phyloP scores from a whole-genome alignment of 2,329 filamentous ascomycete genomes.

The Penicillium sp. region DNA sequence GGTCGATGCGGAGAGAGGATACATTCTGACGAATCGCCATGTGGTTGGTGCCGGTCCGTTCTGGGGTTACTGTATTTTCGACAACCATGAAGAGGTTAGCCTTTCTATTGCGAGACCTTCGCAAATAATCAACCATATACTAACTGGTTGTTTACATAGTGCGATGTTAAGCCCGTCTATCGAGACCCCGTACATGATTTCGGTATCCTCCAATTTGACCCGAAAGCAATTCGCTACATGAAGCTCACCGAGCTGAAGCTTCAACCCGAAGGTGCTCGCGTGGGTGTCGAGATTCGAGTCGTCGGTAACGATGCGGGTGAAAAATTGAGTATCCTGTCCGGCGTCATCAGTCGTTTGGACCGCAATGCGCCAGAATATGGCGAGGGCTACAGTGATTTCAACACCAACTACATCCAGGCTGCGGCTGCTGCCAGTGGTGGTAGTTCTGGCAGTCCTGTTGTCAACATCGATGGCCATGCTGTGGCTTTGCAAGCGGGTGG shows the following conservation, averaged over 20 bases:
- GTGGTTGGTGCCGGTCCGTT: conserved; percentile 95
- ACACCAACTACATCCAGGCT: conserved; percentile 93
- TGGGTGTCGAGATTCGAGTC: conserved; percentile 92
- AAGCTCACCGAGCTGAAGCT: conserved; percentile 77
- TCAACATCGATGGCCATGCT: conserved; percentile 90
- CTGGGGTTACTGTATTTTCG: conserved; percentile 97
- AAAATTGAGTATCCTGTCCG: conserved; percentile 95
- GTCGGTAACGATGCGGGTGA: conserved; percentile 98
- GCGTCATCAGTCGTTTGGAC: conserved; percentile 93
- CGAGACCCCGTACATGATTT: conserved; percentile 98
- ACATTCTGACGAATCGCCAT: conserved; percentile 86
- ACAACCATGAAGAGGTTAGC: conserved; percentile 83
- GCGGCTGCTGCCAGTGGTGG: conserved; percentile 95
- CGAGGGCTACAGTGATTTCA: conserved; percentile 98
- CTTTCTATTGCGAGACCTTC: background rate
- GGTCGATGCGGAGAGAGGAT: conserved; percentile 89
- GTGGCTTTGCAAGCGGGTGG: conserved; percentile 94
- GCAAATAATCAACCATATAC: background rate
- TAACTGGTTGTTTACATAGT: conserved; percentile 53
- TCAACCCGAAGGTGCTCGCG: conserved; percentile 79
- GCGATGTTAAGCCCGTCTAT: conserved; percentile 94
- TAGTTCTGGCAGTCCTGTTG: conserved; percentile 96
- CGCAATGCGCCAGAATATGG: conserved; percentile 97
- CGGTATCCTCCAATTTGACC: conserved; percentile 93
- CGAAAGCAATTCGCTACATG: conserved; percentile 97